Percentiles rank a stretch among this genome's conserved stretches.
phyloP scores from a whole-genome alignment of 371 early-diverging fungal species.

The Blakeslea trispora region DNA sequence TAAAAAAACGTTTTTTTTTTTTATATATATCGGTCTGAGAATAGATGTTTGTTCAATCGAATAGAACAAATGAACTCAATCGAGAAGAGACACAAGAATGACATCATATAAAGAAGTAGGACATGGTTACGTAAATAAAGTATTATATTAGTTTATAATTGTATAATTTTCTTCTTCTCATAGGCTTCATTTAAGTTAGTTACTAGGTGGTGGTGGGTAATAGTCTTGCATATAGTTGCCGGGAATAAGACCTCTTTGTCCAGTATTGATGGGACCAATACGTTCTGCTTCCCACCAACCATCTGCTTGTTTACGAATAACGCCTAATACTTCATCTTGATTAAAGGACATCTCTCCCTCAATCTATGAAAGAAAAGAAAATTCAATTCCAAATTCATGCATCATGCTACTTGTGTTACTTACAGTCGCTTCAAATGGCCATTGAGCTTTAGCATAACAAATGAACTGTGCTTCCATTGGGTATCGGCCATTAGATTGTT shows the following conservation, averaged over 20 bases:
- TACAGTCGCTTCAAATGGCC: constrained; percentile 41
- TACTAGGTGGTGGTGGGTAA: background rate
- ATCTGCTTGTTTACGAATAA: constrained; percentile 44
- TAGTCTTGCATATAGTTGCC: constrained; percentile 46
- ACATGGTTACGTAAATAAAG: too few species aligned
- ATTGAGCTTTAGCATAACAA: constrained; percentile 31
- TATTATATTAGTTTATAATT: too few species aligned
- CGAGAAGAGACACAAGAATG: too few species aligned
- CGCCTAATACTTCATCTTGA: constrained; percentile 42
- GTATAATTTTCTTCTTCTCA: too few species aligned
- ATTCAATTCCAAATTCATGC: background rate
- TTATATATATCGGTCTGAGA: too few species aligned
- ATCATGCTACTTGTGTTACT: constrained; percentile 1
- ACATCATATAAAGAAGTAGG: too few species aligned
- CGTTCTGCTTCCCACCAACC: constrained; percentile 57
- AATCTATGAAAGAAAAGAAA: constrained; percentile 27
- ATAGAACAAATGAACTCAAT: too few species aligned
- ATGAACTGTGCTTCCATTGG: constrained; percentile 3
- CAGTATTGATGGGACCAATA: constrained; percentile 21
- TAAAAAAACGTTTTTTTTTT: too few species aligned
- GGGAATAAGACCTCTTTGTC: constrained; percentile 45
- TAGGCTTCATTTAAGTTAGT: too few species aligned
- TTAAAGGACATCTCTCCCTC: constrained; percentile 43
- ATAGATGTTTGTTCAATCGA: too few species aligned
- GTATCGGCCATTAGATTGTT: background rate